These are phyloP conservation scores for Phanerochaete sordida DNA, from an alignment of 768 basidiomycete species.

Conservation along the genomic window DNA sequence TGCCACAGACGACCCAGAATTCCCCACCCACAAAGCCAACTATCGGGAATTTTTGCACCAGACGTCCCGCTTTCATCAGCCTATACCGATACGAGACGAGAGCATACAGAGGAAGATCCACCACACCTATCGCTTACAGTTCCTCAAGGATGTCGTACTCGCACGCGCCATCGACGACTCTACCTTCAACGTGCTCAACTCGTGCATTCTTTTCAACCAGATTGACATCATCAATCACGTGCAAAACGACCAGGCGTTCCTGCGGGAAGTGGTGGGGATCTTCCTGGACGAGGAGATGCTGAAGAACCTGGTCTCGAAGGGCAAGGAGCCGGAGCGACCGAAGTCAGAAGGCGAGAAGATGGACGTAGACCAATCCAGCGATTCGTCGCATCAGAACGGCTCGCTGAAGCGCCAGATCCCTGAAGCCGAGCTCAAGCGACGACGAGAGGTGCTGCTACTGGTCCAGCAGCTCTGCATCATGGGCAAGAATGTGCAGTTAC, in stretches of 20 bases:
- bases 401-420: conserved; percentile 43
- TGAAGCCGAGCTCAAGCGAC: conserved; percentile 51
- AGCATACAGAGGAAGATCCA: conserved; percentile 85
- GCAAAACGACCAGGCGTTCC: conserved; percentile 70
- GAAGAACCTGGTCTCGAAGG: conserved; percentile 14
- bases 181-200: conserved; percentile 95
- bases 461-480: conserved; percentile 91
- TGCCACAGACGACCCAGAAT: conserved; percentile 88
- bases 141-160: conserved; percentile 97
- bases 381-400: conserved; percentile 34
- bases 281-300: conserved; percentile 70
- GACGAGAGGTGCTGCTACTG: conserved; percentile 79
- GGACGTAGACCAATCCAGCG: conserved; percentile 25
- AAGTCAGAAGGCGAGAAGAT: conserved; percentile 24
- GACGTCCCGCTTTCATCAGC: conserved; percentile 84
- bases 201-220: conserved; percentile 98
- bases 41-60: conserved; percentile 91
- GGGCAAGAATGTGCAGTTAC: conserved; percentile 95
- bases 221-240: conserved; percentile 95
- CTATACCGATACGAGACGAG: conserved; percentile 77
- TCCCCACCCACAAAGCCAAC: conserved; percentile 93
- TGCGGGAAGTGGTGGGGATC: conserved; percentile 72
- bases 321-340: conserved; percentile 24
- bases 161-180: conserved; percentile 93
- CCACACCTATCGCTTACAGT: conserved; percentile 95